Evolutionary conservation across 2,329 filamentous ascomycete genomes (phyloP).

Genomic region (Fusarium papillatum): DNA sequence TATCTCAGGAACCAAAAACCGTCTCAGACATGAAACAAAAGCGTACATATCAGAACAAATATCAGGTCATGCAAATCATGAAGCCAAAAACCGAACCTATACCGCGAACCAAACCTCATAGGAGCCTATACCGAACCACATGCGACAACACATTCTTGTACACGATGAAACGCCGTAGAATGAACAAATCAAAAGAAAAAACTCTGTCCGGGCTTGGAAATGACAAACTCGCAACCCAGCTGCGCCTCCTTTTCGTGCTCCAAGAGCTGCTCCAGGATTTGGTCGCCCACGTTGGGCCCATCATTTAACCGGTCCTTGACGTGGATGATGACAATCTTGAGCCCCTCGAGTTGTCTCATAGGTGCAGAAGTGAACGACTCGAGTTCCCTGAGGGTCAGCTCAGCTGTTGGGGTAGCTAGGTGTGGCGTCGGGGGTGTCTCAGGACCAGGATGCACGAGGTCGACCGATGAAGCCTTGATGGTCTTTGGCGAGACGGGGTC

Average conservation of each 20-base stretch:
- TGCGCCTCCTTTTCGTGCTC: conserved; percentile 74
- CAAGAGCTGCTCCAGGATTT: conserved; percentile 78
- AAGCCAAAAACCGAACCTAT: conserved; percentile 18
- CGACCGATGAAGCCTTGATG: conserved; percentile 44
- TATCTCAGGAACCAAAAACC: conserved; percentile 17
- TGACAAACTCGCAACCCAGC: conserved; percentile 84
- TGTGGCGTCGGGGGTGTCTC: conserved; percentile 62
- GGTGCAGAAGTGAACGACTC: conserved; percentile 45
- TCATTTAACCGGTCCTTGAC: conserved; percentile 90
- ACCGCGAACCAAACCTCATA: conserved; percentile 15
- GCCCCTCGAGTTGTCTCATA: conserved; percentile 71
- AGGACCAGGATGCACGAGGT: conserved; percentile 29
- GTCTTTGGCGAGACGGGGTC: conserved; percentile 68
- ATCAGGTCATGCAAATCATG: conserved; percentile 16
- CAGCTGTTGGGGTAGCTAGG: conserved; percentile 61
- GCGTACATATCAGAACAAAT: not conserved
- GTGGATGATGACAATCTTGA: conserved; percentile 92
- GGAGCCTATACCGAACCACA: conserved; percentile 19
- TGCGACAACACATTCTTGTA: conserved; percentile 8
- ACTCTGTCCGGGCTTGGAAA: conserved; percentile 76
- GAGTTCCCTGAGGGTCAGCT: conserved; percentile 57
- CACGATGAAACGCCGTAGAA: conserved; percentile 15
- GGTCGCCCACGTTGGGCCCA: conserved; percentile 72
- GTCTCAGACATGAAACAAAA: not conserved
- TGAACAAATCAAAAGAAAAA: conserved; percentile 58